Percentiles rank a stretch among this genome's conserved stretches.
Evolutionary conservation across 169 alveolate genomes (phyloP).

Genomic region (Plasmodium sp.): DNA sequence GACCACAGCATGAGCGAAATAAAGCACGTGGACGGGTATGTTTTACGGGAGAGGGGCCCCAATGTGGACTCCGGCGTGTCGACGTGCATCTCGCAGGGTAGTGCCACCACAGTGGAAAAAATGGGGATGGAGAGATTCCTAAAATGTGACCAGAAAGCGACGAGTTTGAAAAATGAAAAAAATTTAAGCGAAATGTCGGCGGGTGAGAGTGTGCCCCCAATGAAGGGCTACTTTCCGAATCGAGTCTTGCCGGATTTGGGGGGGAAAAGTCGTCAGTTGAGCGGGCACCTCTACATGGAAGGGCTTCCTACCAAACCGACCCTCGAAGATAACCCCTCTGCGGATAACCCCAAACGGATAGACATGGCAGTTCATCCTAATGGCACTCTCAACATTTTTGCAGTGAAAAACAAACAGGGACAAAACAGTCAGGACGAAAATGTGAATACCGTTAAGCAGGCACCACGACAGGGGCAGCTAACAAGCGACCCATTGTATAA

Average conservation of each 20-base stretch:
- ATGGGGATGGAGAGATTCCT: neutral
- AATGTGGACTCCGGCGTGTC: neutral
- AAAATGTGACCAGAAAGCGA: neutral
- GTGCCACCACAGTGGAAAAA: neutral
- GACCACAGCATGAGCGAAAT: slow-evolving; percentile 2
- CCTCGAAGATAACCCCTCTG: neutral
- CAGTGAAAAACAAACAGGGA: neutral
- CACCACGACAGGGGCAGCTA: neutral
- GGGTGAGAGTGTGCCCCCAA: neutral
- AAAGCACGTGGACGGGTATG: neutral
- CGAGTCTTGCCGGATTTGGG: neutral
- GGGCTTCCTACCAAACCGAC: neutral
- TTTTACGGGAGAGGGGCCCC: neutral
- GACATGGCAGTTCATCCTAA: neutral
- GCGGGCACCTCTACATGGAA: neutral
- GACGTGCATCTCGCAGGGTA: neutral
- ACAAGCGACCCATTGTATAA: neutral
- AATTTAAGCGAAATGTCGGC: neutral
- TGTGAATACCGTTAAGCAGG: slow-evolving; percentile 6
- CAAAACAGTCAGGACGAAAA: neutral
- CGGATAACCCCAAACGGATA: neutral
- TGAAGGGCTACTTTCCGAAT: neutral
- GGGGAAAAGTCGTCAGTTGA: neutral
- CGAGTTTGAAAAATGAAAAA: neutral
- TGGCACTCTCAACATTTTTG: neutral